phyloP scores from a whole-genome alignment of 1,139 yeast species.

The Zygosaccharomyces sapae region DNA sequence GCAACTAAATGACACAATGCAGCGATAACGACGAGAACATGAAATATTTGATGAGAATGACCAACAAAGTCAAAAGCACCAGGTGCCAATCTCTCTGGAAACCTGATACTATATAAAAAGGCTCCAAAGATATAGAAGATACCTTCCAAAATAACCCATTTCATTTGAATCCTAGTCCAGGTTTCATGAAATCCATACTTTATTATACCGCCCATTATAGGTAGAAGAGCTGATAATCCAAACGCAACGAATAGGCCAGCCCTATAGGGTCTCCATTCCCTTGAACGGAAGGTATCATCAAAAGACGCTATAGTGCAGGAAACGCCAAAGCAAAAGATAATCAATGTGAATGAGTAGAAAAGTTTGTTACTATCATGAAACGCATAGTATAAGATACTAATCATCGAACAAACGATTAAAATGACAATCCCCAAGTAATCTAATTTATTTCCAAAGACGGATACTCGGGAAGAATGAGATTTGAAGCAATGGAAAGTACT shows the following conservation, averaged over 20 bases:
- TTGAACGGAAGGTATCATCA: constrained; percentile 59
- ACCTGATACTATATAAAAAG: constrained; percentile 64
- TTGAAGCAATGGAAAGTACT: constrained; percentile 75
- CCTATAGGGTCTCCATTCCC: constrained; percentile 70
- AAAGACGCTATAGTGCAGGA: constrained; percentile 64
- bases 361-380: constrained; percentile 48
- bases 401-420: constrained; percentile 68
- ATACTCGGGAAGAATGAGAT: constrained; percentile 62
- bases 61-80: constrained; percentile 69
- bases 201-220: constrained; percentile 52
- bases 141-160: constrained; percentile 68
- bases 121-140: constrained; percentile 76
- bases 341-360: constrained; percentile 43
- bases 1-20: constrained; percentile 73
- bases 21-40: constrained; percentile 74
- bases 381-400: constrained; percentile 67
- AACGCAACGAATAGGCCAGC: constrained; percentile 76
- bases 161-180: constrained; percentile 48
- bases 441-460: constrained; percentile 67
- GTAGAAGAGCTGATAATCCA: constrained; percentile 75
- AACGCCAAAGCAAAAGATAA: constrained; percentile 55
- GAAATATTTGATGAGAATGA: constrained; percentile 86
- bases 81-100: constrained; percentile 71
- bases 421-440: constrained; percentile 85
- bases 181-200: constrained; percentile 47